These are phyloP conservation scores for Extremus antarcticus DNA, from an alignment of 495 filamentous ascomycete species.

Conservation along the genomic window DNA sequence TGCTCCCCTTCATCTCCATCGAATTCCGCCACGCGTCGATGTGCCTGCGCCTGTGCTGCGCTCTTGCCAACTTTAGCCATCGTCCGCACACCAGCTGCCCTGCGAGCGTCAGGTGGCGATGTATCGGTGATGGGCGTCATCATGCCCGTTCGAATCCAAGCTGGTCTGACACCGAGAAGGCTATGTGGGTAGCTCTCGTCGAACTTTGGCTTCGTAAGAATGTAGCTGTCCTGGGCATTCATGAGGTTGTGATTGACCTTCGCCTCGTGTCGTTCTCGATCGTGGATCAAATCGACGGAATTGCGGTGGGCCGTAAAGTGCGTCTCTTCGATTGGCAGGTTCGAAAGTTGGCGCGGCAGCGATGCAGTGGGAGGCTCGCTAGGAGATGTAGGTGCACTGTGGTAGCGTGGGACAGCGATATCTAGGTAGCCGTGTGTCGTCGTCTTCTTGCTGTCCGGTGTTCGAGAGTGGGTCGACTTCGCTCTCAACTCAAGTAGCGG, in stretches of 20 bases:
- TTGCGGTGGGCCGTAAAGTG: conserved; percentile 12
- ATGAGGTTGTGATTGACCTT: conserved; percentile 7
- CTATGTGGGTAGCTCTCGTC: conserved; percentile 1
- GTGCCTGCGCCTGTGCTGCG: neutral
- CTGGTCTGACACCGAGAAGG: neutral
- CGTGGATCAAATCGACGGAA: conserved; percentile 6
- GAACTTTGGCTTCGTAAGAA: conserved; percentile 9
- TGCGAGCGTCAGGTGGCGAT: conserved; percentile 8
- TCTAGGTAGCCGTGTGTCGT: neutral
- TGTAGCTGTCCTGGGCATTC: conserved; percentile 4
- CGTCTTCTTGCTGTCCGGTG: neutral
- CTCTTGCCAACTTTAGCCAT: neutral
- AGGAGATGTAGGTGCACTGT: neutral
- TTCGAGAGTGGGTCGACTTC: neutral
- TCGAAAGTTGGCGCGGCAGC: conserved; percentile 3
- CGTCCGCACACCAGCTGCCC: neutral
- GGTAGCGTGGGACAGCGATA: neutral
- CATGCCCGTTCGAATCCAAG: conserved; percentile 3
- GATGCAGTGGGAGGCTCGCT: neutral
- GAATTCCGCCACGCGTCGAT: neutral
- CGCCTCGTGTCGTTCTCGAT: conserved; percentile 1
- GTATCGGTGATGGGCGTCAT: conserved; percentile 7
- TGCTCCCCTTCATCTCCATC: neutral
- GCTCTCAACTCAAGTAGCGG: neutral
- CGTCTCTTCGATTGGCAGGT: conserved; percentile 6